Evolutionary conservation across 139 green algal genomes (phyloP).

Genomic region (Mesotaenium endlicherianum): DNA sequence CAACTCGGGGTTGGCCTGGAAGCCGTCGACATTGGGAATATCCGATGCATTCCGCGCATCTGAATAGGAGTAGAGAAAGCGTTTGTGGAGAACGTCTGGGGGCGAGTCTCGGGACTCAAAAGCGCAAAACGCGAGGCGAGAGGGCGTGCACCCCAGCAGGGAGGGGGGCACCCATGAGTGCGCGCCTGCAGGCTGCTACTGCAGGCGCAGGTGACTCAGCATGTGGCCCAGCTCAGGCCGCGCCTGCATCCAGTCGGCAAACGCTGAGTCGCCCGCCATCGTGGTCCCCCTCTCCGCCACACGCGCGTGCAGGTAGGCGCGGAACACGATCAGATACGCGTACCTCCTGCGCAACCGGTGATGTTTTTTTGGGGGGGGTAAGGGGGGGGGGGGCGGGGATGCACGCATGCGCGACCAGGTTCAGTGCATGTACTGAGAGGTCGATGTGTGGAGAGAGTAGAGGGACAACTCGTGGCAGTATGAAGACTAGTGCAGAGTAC

Average conservation of each 20-base stretch:
- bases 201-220: neutral
- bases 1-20: no score
- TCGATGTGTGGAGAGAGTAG: no score
- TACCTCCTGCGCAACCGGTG: neutral
- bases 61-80: no score
- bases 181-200: no score
- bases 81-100: no score
- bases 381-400: neutral
- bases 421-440: neutral
- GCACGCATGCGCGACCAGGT: neutral
- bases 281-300: neutral
- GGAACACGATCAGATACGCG: constrained; percentile 2
- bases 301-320: neutral
- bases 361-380: neutral
- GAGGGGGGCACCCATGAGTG: no score
- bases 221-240: constrained; percentile 6
- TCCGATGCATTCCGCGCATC: no score
- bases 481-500: neutral
- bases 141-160: no score
- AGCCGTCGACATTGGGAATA: no score
- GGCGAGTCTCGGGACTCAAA: no score
- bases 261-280: neutral
- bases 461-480: neutral
- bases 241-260: neutral
- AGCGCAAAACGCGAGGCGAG: no score